Conservation (phyloP, 2,329 filamentous ascomycete species). For the Trichophyton benhamiae region DNA sequence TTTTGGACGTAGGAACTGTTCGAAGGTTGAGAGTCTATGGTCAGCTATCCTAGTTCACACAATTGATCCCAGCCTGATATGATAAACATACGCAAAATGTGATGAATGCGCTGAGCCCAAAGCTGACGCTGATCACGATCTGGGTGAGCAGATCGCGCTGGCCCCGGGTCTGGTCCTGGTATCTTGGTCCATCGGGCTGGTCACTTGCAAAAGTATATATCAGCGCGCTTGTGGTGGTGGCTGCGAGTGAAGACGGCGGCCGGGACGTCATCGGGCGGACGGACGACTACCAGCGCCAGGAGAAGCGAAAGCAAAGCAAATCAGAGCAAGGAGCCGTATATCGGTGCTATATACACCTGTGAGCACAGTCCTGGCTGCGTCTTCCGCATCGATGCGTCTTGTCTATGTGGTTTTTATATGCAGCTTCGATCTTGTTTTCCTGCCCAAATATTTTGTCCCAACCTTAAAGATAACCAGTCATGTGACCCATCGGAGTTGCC, state of each 20-base stretch:
- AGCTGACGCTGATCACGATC: conserved; percentile 31
- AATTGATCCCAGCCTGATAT: too few species aligned
- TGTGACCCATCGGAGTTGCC: neutral
- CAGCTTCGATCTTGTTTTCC: neutral
- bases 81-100: conserved; percentile 32
- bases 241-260: conserved; percentile 10
- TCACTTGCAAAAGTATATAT: conserved; percentile 1
- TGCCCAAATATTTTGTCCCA: neutral
- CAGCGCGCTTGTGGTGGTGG: conserved; percentile 14
- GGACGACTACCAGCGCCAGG: neutral
- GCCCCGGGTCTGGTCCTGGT: conserved; percentile 22
- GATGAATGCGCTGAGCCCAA: conserved; percentile 34
- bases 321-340: too few species aligned
- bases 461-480: neutral
- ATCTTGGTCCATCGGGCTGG: conserved; percentile 17
- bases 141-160: conserved; percentile 34
- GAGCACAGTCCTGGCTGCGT: neutral
- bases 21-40: neutral
- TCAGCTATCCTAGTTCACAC: neutral
- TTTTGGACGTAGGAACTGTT: conserved; percentile 68
- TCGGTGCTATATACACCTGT: neutral
- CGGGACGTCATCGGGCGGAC: conserved; percentile 9
- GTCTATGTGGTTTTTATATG: neutral
- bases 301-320: neutral
- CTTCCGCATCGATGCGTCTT: neutral